Base-by-base conservation (phyloP, 2,329 filamentous ascomycete genomes). In the Knufia petricola region DNA sequence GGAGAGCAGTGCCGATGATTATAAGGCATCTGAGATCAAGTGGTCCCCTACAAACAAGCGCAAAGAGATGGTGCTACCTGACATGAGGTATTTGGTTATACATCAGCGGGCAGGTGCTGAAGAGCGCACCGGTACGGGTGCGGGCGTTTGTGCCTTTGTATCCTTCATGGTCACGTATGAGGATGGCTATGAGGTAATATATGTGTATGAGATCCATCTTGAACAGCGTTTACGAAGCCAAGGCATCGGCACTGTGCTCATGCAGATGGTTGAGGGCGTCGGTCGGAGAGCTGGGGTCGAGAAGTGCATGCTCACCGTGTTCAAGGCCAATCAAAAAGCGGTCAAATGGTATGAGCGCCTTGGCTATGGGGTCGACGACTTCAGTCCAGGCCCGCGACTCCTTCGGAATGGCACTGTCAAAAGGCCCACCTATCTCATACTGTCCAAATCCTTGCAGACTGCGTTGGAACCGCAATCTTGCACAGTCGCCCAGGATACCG, bases 141-240 rank as follows among this genome's bases (percentile, higher is more conserved):
- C 13, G 7, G 32, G 32, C 9, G 9, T 36, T 15, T 8, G 7
- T 2, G 72, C 67, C 1, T 74, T 78, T 56, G 57, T 74, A 13
- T 77, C 73, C 3, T 77, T 77, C 60, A 75, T 77, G 72, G 62
- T 77, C 51, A 76, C 73, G n/a, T 69, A 75, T 48, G 76, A 78
- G 54, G 74, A 77, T 48, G 66, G 66, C 3, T 61, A 70, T 17
- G 69, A 76, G 10, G 78, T 82, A 4, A 52, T 79, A n/a, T 82
- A 82, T 59, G 72, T 79, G 55, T 82, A 82, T 62, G 79, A 82
- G 60, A 69, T 82, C 10, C 79, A 82, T 55, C 66, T 81, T 6
- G 57, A 61, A 1, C 61, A 67, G 0, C 42, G 44, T 2, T 59
- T 70, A 3, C 70, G 75, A 36, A 67, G 71, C 6, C 63, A 59